phyloP scores from a whole-genome alignment of 495 filamentous ascomycete species.

The Saxophila tyrrhenica region DNA sequence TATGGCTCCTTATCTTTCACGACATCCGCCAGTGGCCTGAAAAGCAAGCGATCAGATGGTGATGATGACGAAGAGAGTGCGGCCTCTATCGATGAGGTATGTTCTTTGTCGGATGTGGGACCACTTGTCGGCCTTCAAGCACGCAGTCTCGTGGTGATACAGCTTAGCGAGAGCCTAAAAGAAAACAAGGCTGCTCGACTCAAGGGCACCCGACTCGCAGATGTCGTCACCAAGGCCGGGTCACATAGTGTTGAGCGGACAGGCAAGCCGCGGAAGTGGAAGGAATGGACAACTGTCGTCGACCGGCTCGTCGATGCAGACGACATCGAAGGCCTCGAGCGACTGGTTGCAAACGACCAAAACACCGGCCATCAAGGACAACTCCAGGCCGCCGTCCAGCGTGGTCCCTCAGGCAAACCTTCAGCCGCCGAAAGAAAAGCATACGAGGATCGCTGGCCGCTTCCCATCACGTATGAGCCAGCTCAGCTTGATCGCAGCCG shows the following conservation, averaged over 20 bases:
- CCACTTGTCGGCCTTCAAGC: slow-evolving; percentile 20
- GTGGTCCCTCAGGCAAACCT: not conserved
- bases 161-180: slow-evolving; percentile 16
- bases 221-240: slow-evolving; percentile 26
- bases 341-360: slow-evolving; percentile 30
- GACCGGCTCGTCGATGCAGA: slow-evolving; percentile 36
- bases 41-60: slow-evolving; percentile 18
- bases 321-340: slow-evolving; percentile 43
- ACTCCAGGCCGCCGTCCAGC: not conserved
- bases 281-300: slow-evolving; percentile 23
- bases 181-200: slow-evolving; percentile 13
- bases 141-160: slow-evolving; percentile 23
- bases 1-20: slow-evolving; percentile 18
- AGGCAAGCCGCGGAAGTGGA: not conserved
- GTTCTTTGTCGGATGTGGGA: slow-evolving; percentile 23
- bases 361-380: slow-evolving; percentile 6
- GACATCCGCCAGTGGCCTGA: not conserved
- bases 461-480: not conserved
- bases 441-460: not conserved
- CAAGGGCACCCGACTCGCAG: slow-evolving; percentile 17
- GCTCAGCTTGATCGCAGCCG: slow-evolving; percentile 30
- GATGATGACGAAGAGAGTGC: slow-evolving; percentile 7
- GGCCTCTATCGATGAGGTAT: not conserved
- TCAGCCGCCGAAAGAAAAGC: not conserved
- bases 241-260: not conserved